A percentile compares a stretch with the other conserved stretches of the same genome.
Evolutionary conservation across 495 filamentous ascomycete genomes (phyloP).

Genomic region (Penicillium malachiteum): DNA sequence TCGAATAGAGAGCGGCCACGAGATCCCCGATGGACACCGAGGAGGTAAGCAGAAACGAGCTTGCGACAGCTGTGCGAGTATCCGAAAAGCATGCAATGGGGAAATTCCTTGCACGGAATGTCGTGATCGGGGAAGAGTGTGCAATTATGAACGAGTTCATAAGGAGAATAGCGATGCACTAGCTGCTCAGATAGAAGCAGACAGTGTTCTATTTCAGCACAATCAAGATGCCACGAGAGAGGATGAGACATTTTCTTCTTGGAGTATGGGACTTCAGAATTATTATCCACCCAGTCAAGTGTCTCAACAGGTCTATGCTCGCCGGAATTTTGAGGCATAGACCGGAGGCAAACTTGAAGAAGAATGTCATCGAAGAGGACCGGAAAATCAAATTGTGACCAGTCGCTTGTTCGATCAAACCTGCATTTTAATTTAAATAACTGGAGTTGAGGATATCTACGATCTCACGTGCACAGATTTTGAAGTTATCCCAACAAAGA

Average conservation of each 20-base stretch:
- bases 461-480: no score
- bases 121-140: conserved; percentile 20
- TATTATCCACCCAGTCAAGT: conserved; percentile 17
- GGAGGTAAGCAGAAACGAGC: conserved; percentile 36
- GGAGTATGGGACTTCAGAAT: conserved; percentile 27
- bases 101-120: conserved; percentile 31
- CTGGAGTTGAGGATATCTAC: no score
- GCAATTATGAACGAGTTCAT: conserved; percentile 31
- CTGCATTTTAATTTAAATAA: no score
- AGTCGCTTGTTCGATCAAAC: no score
- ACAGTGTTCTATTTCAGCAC: neutral
- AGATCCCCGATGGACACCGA: conserved; percentile 26
- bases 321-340: neutral
- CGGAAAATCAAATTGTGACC: no score
- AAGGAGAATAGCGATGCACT: neutral
- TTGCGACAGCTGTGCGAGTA: conserved; percentile 36
- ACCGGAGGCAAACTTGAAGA: no score
- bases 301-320: neutral
- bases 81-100: conserved; percentile 35
- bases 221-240: neutral
- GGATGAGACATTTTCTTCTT: neutral
- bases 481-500: no score
- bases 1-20: conserved; percentile 21
- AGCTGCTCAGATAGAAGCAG: neutral
- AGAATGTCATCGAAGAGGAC: no score